phyloP scores from a whole-genome alignment of 2,329 filamentous ascomycete genomes.

The Trichoderma brevicompactum region DNA sequence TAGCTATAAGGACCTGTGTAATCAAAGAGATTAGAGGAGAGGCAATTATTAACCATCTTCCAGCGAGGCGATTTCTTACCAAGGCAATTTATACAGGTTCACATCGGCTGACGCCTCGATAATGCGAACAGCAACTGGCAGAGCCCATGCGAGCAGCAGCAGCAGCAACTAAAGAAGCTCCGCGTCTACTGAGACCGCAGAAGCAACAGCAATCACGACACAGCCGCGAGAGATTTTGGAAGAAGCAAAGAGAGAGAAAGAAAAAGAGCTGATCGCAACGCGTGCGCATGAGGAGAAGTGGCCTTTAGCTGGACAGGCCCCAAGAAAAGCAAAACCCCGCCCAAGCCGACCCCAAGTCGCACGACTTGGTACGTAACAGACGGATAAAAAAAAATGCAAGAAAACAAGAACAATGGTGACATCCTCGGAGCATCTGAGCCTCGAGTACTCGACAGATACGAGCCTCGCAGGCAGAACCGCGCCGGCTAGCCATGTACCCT shows the following conservation, averaged over 20 bases:
- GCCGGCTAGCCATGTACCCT: slow-evolving; percentile 2
- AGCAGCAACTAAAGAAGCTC: background rate
- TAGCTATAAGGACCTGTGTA: background rate
- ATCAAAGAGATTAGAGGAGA: background rate
- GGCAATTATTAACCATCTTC: background rate
- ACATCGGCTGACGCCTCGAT: slow-evolving; percentile 10
- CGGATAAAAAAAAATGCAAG: background rate
- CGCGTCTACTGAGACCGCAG: background rate
- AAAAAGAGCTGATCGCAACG: background rate
- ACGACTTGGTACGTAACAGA: slow-evolving; percentile 25
- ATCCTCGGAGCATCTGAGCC: slow-evolving; percentile 3
- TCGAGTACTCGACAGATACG: slow-evolving; percentile 17
- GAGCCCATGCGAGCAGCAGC: slow-evolving; percentile 21
- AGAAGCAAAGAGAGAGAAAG: background rate
- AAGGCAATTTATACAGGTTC: background rate
- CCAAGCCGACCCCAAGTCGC: slow-evolving; percentile 21
- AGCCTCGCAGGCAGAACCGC: background rate
- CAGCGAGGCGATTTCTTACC: background rate
- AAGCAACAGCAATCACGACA: background rate
- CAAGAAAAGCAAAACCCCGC: slow-evolving; percentile 11
- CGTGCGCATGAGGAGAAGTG: slow-evolving; percentile 19
- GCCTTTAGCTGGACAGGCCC: slow-evolving; percentile 1
- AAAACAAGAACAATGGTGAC: background rate
- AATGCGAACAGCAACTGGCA: slow-evolving; percentile 10
- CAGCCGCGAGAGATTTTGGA: background rate